Evolutionary conservation across 179 eudicot genomes (phyloP).

Genomic region (Dionaea muscipula): DNA sequence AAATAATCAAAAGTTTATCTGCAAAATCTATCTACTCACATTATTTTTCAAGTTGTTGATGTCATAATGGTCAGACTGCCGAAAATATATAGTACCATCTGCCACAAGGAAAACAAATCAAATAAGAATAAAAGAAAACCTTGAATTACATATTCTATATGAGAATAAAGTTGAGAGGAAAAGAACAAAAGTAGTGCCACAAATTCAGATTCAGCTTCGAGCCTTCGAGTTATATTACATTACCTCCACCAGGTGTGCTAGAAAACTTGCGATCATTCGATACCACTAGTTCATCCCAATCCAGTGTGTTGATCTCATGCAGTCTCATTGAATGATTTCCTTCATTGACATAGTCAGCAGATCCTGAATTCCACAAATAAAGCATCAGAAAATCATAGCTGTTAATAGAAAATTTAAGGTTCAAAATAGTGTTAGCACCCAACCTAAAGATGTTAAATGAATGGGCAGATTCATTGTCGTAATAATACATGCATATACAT

Average conservation of each 20-base stretch:
- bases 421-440: too few relatives aligned
- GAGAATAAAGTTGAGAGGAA: too few relatives aligned
- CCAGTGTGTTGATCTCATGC: constrained; percentile 86
- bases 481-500: too few relatives aligned
- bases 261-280: constrained; percentile 42
- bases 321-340: constrained; percentile 53
- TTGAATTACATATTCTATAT: neutral
- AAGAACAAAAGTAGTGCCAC: too few relatives aligned
- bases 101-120: constrained; percentile 10
- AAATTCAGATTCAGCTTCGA: too few relatives aligned
- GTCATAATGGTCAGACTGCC: constrained; percentile 28
- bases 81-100: constrained; percentile 29
- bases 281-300: constrained; percentile 87
- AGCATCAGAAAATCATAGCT: neutral
- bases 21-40: constrained; percentile 43
- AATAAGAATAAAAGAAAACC: neutral
- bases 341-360: constrained; percentile 27
- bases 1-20: too few relatives aligned
- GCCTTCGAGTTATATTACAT: too few relatives aligned
- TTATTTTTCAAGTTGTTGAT: constrained; percentile 24
- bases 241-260: constrained; percentile 36
- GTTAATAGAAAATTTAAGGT: neutral
- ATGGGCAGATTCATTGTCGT: too few relatives aligned
- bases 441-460: too few relatives aligned
- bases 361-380: constrained; percentile 24